Percentiles rank a stretch among this genome's conserved stretches.
These are phyloP conservation scores for Xylariaceae sp. DNA, from an alignment of 2,329 filamentous ascomycete species.

Conservation along the genomic window DNA sequence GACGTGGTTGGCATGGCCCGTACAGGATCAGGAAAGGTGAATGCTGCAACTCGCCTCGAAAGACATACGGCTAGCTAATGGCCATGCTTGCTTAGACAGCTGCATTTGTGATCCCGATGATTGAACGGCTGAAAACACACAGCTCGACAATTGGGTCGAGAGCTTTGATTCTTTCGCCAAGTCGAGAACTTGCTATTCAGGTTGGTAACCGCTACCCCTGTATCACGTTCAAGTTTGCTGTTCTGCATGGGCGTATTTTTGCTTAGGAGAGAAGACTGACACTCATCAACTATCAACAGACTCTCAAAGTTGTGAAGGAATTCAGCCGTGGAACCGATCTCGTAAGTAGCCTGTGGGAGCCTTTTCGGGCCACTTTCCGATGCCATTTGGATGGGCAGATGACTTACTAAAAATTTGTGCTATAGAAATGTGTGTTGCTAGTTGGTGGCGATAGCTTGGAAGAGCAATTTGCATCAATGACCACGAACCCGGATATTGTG, in stretches of 20 bases:
- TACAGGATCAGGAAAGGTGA: constrained; percentile 84
- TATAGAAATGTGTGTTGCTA: constrained; percentile 58
- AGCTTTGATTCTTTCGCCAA: constrained; percentile 83
- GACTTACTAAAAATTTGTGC: neutral
- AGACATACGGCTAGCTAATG: neutral
- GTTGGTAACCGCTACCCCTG: neutral
- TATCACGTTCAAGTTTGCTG: too few species aligned
- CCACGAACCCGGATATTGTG: constrained; percentile 90
- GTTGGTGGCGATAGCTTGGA: constrained; percentile 94
- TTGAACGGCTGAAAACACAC: constrained; percentile 84
- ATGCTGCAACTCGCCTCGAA: neutral
- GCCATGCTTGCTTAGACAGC: too few species aligned
- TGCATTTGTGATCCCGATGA: constrained; percentile 97
- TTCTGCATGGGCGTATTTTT: constrained; percentile 5
- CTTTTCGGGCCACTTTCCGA: too few species aligned
- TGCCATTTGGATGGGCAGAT: neutral
- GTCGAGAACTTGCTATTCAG: constrained; percentile 87
- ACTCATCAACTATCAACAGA: constrained; percentile 31
- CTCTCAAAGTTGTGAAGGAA: constrained; percentile 92
- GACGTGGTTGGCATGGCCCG: constrained; percentile 99
- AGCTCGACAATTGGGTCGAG: constrained; percentile 79
- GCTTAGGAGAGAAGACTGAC: neutral
- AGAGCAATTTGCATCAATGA: constrained; percentile 90
- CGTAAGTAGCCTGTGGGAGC: constrained; percentile 75
- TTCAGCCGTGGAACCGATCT: constrained; percentile 84